Conservation (phyloP, 768 basidiomycete genomes). For the Leccinum boreale region DNA sequence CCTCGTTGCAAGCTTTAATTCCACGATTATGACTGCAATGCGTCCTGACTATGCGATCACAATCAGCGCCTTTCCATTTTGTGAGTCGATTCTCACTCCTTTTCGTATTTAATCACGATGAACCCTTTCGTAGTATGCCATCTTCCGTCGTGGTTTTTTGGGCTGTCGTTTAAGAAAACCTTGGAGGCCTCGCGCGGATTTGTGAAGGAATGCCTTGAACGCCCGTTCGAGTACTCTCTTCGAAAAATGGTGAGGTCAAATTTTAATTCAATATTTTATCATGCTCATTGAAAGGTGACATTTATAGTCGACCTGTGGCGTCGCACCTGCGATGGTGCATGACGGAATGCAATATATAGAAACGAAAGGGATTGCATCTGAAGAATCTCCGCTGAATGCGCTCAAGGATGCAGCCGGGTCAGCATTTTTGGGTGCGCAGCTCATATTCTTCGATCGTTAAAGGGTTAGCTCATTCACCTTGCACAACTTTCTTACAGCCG, state of each 20-base stretch:
- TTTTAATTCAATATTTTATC: background rate
- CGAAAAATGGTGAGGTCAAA: background rate
- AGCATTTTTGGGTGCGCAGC: constrained; percentile 2
- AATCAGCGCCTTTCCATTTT: background rate
- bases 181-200: background rate
- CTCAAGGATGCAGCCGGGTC: constrained; percentile 4
- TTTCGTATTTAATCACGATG: background rate
- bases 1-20: background rate
- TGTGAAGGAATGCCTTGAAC: background rate
- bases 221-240: constrained; percentile 1
- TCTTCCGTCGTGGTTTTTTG: constrained; percentile 7
- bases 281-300: background rate
- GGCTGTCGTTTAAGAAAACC: constrained; percentile 1
- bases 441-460: background rate
- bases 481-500: background rate
- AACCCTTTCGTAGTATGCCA: background rate
- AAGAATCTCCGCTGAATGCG: background rate
- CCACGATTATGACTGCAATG: background rate
- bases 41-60: background rate
- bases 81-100: background rate
- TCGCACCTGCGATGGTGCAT: background rate
- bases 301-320: background rate
- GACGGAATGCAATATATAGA: constrained; percentile 1
- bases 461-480: background rate
- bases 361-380: background rate